These are phyloP conservation scores for Entelexis sorbosivorans DNA, from an alignment of 1,139 yeast species.

Conservation along the genomic window DNA sequence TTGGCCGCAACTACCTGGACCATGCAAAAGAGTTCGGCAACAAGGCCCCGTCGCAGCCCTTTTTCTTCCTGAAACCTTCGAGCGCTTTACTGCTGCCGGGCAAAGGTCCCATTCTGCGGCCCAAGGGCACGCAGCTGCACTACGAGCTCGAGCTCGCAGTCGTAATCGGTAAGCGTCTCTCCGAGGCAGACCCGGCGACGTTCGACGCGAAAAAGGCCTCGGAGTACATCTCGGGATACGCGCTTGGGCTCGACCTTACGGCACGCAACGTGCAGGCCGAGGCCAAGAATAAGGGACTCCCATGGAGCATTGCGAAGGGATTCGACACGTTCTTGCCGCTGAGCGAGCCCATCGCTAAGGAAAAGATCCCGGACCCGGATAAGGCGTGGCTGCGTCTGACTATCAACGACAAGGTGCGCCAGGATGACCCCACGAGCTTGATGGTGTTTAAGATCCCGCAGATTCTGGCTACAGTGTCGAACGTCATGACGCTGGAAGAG, in stretches of 20 bases:
- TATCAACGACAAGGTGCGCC: constrained; percentile 61
- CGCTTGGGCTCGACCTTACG: constrained; percentile 83
- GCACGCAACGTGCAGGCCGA: constrained; percentile 94
- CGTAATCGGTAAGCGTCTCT: constrained; percentile 52
- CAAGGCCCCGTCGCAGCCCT: constrained; percentile 62
- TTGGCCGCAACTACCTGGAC: constrained; percentile 93
- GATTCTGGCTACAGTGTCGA: constrained; percentile 68
- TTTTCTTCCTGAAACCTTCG: constrained; percentile 78
- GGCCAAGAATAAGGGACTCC: constrained; percentile 87
- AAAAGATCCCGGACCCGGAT: constrained; percentile 59
- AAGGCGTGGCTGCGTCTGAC: constrained; percentile 53
- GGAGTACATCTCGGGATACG: constrained; percentile 72
- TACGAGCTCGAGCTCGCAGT: constrained; percentile 91
- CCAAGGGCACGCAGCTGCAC: constrained; percentile 71
- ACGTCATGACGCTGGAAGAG: constrained; percentile 78
- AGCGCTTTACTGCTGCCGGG: constrained; percentile 40
- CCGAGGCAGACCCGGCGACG: constrained; percentile 45
- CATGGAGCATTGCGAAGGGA: constrained; percentile 95
- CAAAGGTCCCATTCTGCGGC: constrained; percentile 69
- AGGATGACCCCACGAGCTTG: constrained; percentile 65
- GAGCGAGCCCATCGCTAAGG: constrained; percentile 57
- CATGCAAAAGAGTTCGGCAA: constrained; percentile 86
- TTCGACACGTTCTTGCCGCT: constrained; percentile 91
- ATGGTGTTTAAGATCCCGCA: constrained; percentile 85
- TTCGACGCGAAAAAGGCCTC: constrained; percentile 60